A percentile compares a stretch with the other conserved stretches of the same genome.
Evolutionary conservation across 345 rosid species (phyloP).

Genomic region (Hibiscus mutabilis): DNA sequence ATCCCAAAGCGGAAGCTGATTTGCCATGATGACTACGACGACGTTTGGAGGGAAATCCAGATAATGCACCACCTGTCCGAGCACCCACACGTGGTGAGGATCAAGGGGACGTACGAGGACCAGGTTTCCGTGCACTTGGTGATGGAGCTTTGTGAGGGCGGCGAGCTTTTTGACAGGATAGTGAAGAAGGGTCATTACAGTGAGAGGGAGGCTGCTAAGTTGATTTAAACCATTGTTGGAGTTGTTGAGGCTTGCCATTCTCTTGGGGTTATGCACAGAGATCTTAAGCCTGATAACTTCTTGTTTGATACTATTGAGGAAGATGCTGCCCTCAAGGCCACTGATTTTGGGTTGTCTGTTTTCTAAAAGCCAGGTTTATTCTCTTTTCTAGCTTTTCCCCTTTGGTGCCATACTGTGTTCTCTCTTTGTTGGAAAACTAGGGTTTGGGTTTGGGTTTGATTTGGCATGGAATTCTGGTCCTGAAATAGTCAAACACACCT

Average conservation of each 20-base stretch:
- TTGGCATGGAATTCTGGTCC: neutral
- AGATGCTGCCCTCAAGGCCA: constrained; percentile 72
- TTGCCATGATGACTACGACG: constrained; percentile 65
- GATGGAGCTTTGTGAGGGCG: constrained; percentile 79
- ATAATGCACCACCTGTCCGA: constrained; percentile 81
- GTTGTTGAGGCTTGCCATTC: constrained; percentile 71
- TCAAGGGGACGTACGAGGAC: constrained; percentile 50
- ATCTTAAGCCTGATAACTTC: constrained; percentile 79
- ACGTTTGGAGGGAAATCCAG: constrained; percentile 81
- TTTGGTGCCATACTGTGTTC: neutral
- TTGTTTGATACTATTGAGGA: constrained; percentile 51
- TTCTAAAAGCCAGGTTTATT: constrained; percentile 66
- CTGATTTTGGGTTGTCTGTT: constrained; percentile 76
- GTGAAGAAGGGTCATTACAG: constrained; percentile 64
- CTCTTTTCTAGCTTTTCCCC: neutral
- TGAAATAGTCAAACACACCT: neutral
- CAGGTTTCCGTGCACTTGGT: constrained; percentile 46
- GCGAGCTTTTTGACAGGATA: constrained; percentile 73
- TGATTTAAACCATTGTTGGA: constrained; percentile 64
- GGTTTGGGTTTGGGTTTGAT: neutral
- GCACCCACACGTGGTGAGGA: constrained; percentile 55
- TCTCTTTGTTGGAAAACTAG: neutral
- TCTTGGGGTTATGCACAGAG: constrained; percentile 75
- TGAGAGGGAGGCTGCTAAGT: constrained; percentile 69
- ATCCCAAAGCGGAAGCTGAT: constrained; percentile 72